phyloP scores from a whole-genome alignment of 371 early-diverging fungal species.

The Mucor velutinosus region DNA sequence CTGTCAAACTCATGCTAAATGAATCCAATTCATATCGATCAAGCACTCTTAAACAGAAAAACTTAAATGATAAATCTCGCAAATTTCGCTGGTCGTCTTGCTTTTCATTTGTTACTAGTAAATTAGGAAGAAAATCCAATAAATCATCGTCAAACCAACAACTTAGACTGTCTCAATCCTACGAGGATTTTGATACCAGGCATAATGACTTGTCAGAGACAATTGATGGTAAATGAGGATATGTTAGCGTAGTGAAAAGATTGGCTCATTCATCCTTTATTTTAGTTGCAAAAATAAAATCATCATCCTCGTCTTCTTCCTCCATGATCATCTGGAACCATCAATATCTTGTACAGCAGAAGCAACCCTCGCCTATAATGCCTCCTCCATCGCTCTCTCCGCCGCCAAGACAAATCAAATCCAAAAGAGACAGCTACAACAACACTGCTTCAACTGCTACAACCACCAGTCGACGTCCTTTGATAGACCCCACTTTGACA shows the following conservation, averaged over 20 bases:
- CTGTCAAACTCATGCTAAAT: conserved; percentile 14
- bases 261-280: not conserved
- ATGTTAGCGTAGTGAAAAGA: not conserved
- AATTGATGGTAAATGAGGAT: not conserved
- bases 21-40: conserved; percentile 1
- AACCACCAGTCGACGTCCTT: not conserved
- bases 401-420: conserved; percentile 24
- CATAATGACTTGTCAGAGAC: not conserved
- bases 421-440: conserved; percentile 16
- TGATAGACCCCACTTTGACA: conserved; percentile 11
- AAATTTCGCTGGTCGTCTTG: conserved; percentile 36
- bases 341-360: not conserved
- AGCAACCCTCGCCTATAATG: not conserved
- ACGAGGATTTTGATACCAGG: conserved; percentile 2
- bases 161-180: conserved; percentile 20
- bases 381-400: conserved; percentile 25
- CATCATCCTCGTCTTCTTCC: not conserved
- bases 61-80: conserved; percentile 14
- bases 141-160: conserved; percentile 5
- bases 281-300: not conserved
- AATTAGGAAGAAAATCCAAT: conserved; percentile 9
- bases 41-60: not conserved
- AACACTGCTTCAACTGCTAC: not conserved
- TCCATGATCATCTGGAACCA: not conserved
- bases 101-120: conserved; percentile 26